A percentile compares a stretch with the other conserved stretches of the same genome.
Conservation (phyloP, 2,329 filamentous ascomycete genomes). For the Arachnopeziza araneosa region DNA sequence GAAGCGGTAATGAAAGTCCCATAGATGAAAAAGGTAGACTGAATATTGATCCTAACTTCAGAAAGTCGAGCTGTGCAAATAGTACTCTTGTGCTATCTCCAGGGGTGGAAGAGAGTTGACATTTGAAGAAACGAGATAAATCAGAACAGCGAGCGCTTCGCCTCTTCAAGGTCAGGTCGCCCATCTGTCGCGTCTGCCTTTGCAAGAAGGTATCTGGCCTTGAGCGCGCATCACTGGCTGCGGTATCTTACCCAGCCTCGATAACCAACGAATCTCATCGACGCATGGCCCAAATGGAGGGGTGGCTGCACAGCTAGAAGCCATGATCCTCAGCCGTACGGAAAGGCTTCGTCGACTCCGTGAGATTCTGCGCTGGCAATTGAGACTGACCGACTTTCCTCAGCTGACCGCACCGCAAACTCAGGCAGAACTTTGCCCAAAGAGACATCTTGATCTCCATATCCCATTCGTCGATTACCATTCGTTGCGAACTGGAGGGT, state of each 20-base stretch:
- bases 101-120: neutral
- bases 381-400: too few species aligned
- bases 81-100: neutral
- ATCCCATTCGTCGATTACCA: too few species aligned
- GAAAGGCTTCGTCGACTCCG: neutral
- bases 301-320: conserved; percentile 5
- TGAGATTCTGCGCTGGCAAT: conserved; percentile 2
- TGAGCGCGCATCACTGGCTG: neutral
- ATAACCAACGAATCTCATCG: neutral
- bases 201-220: neutral
- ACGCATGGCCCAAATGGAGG: conserved; percentile 2
- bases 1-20: too few species aligned
- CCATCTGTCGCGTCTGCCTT: neutral
- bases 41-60: neutral
- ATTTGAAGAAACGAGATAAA: neutral
- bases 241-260: neutral
- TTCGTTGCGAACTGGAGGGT: too few species aligned
- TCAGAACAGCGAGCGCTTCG: neutral
- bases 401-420: too few species aligned
- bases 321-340: conserved; percentile 8
- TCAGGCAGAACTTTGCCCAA: too few species aligned
- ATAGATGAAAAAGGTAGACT: too few species aligned
- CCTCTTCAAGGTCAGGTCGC: neutral
- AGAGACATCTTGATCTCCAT: too few species aligned
- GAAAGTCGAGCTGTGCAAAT: neutral